phyloP scores from a whole-genome alignment of 768 basidiomycete genomes.

The Lactifluus echinatus region DNA sequence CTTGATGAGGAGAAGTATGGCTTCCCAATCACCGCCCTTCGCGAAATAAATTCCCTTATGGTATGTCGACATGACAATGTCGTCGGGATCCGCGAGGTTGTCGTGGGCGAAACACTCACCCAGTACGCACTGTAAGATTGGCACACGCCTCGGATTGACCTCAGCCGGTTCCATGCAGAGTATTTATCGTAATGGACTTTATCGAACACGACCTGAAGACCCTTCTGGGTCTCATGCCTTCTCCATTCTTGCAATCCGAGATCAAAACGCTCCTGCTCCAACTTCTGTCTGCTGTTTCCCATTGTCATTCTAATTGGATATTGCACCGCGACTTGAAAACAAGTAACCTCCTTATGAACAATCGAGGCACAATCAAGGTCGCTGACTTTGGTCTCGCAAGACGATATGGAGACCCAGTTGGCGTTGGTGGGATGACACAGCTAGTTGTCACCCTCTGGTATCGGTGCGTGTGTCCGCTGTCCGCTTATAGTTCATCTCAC shows the following conservation, averaged over 20 bases:
- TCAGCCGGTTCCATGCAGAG: constrained; percentile 41
- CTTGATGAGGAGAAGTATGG: constrained; percentile 98
- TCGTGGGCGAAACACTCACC: constrained; percentile 96
- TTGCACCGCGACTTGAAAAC: constrained; percentile 96
- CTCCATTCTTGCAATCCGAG: constrained; percentile 94
- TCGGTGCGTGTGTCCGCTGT: constrained; percentile 46
- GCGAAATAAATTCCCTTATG: constrained; percentile 97
- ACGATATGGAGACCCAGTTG: constrained; percentile 93
- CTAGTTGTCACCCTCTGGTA: constrained; percentile 99
- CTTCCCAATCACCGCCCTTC: constrained; percentile 92
- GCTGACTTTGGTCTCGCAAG: constrained; percentile 97
- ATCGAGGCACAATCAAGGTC: constrained; percentile 96
- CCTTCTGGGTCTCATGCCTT: constrained; percentile 87
- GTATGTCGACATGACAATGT: constrained; percentile 91
- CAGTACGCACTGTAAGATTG: constrained; percentile 57
- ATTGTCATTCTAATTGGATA: constrained; percentile 97
- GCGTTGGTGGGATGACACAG: constrained; percentile 95
- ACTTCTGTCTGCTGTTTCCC: constrained; percentile 83
- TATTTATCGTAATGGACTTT: constrained; percentile 99
- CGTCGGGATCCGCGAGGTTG: constrained; percentile 93
- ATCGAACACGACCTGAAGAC: constrained; percentile 99
- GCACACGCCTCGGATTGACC: neutral
- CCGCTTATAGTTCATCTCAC: constrained; percentile 10
- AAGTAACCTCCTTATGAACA: constrained; percentile 97
- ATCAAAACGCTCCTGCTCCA: constrained; percentile 96